phyloP scores from a whole-genome alignment of 441 rosid species.

The Hura crepitans region DNA sequence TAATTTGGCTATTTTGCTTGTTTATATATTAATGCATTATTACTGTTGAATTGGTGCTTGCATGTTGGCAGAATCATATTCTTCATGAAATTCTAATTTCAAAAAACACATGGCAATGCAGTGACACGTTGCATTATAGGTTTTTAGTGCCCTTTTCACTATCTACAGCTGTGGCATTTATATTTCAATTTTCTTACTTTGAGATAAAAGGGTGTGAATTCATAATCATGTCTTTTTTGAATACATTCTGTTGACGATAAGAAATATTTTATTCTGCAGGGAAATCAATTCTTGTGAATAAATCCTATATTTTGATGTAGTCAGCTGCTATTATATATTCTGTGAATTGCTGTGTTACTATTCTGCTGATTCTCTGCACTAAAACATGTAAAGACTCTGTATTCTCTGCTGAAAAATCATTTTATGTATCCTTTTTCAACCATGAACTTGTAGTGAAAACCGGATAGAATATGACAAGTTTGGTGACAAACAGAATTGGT shows the following conservation, averaged over 20 bases:
- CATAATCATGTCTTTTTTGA: not conserved
- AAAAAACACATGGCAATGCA: not conserved
- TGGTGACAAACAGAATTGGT: not conserved
- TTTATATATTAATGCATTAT: not conserved
- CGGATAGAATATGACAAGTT: not conserved
- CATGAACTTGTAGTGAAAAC: not conserved
- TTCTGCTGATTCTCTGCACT: no score
- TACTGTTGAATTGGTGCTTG: not conserved
- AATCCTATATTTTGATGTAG: not conserved
- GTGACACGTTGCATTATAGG: not conserved
- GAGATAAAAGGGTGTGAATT: not conserved
- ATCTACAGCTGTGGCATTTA: not conserved
- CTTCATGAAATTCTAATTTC: constrained; percentile 20
- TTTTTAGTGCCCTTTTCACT: not conserved
- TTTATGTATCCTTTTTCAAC: not conserved
- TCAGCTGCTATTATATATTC: not conserved
- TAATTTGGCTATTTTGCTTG: not conserved
- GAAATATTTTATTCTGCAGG: not conserved
- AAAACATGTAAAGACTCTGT: not conserved
- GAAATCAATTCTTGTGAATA: not conserved
- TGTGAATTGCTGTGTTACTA: not conserved
- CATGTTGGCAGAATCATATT: constrained; percentile 21
- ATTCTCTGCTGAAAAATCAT: not conserved
- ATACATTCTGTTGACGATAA: not conserved
- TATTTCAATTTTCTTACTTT: not conserved